Evolutionary conservation across 2,329 filamentous ascomycete species (phyloP).

Genomic region (Cordyceps militaris): DNA sequence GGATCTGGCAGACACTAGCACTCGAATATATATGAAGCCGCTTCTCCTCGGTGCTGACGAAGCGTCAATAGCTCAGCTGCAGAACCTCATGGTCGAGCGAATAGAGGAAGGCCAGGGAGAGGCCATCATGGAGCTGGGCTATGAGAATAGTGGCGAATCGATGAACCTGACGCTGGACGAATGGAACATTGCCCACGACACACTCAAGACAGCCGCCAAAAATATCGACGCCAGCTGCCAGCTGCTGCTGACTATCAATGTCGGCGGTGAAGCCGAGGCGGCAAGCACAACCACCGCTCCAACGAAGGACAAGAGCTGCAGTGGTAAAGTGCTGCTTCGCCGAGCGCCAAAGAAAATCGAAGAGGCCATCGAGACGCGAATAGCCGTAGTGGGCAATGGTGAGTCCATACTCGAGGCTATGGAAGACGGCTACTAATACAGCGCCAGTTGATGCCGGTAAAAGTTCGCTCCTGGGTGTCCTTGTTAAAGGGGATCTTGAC

Average conservation of each 20-base stretch:
- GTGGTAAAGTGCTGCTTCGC: conserved; percentile 81
- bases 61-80: conserved; percentile 55
- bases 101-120: conserved; percentile 82
- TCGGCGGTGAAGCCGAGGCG: conserved; percentile 70
- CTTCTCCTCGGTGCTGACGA: conserved; percentile 62
- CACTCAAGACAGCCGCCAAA: conserved; percentile 59
- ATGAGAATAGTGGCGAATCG: conserved; percentile 81
- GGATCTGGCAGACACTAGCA: conserved; percentile 65
- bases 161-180: conserved; percentile 70
- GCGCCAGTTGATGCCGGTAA: conserved; percentile 84
- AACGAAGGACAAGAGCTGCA: conserved; percentile 64
- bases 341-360: conserved; percentile 67
- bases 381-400: conserved; percentile 95
- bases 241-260: conserved; percentile 82
- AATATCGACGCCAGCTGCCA: conserved; percentile 66
- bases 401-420: conserved; percentile 5
- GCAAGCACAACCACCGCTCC: conserved; percentile 44
- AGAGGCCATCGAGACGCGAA: conserved; percentile 88
- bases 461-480: conserved; percentile 88
- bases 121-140: conserved; percentile 82
- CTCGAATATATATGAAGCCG: conserved; percentile 63
- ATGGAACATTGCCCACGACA: conserved; percentile 65
- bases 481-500: conserved; percentile 92
- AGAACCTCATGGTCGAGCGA: conserved; percentile 58
- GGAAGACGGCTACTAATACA: conserved; percentile 13